Base-by-base conservation (phyloP, 2,329 filamentous ascomycete species). In the Triangularia setosa region DNA sequence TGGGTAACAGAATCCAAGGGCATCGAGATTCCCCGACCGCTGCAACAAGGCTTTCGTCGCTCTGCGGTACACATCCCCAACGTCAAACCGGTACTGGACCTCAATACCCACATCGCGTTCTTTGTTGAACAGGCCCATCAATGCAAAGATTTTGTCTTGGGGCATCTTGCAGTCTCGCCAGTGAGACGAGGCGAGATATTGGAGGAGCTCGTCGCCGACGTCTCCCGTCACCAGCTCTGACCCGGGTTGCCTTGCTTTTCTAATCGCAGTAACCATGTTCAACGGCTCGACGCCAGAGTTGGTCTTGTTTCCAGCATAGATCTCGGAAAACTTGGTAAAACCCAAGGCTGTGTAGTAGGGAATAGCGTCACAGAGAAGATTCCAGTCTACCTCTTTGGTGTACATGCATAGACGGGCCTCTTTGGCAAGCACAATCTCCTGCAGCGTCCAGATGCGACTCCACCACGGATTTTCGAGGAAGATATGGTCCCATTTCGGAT, bases 401-500 rank as follows among this genome's bases (percentile, higher is more conserved):
- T 33, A 9, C 30, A 33, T 18, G 21, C 58, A 25, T 25, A 44
- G 12, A 14, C 14, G 5, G 5, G 58, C 54, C 23, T 27, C 58
- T 23, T 59, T 64, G 16, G 63, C 52, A 24, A 64, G 54, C 6
- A 64, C 16, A n/a, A 64, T 61, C 35, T 64, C 63, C 25, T 64
- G 63, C 14, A 60, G 33, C 18, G 63, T 64, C 63, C 63, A 64
- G 12, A 61, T 40, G 16, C 63, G 53, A 8, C 3, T 23, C 58
- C 58, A 64, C 63, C 63, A 64, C 4, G 40, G 12, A 24, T 59
- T 18, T n/a, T 58, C 23, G 3, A 30, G 14, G 6, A 28, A 18
- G 23, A 52, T 24, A 18, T 9, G 3, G 24, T 9, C 12, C 16
- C 7, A 48, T 18, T 25, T 40, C 40, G 25, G 12, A 21, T 30